These are phyloP conservation scores for Helicostylum pulchrum DNA, from an alignment of 192 early-diverging fungal species.

Conservation along the genomic window DNA sequence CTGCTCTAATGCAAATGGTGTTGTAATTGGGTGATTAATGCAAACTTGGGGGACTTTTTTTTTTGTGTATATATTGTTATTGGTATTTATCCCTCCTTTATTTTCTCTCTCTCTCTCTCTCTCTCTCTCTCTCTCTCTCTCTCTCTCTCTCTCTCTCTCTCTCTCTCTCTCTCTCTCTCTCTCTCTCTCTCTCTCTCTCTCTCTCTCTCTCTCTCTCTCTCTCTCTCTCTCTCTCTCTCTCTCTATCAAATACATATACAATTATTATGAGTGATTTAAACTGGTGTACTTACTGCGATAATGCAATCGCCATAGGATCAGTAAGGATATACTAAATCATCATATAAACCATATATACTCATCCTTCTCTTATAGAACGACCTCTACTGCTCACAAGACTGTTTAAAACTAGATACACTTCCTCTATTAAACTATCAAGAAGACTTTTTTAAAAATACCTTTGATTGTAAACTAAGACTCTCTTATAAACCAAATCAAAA, in stretches of 20 bases:
- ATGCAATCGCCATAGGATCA: not conserved
- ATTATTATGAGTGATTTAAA: slow-evolving; percentile 13
- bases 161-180: not conserved
- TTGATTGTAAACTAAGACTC: too few species aligned
- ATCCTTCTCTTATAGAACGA: slow-evolving; percentile 15
- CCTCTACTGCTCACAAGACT: slow-evolving; percentile 32
- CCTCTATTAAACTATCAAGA: too few species aligned
- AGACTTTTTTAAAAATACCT: too few species aligned
- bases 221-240: not conserved
- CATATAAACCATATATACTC: too few species aligned
- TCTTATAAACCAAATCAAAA: too few species aligned
- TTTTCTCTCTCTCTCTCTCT: not conserved
- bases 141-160: not conserved
- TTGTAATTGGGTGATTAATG: not conserved
- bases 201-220: not conserved
- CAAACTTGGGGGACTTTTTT: not conserved
- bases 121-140: not conserved
- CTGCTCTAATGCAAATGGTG: not conserved
- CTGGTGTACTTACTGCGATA: slow-evolving; percentile 20
- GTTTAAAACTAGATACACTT: slow-evolving; percentile 24
- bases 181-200: not conserved
- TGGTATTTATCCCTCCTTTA: too few species aligned
- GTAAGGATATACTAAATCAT: too few species aligned
- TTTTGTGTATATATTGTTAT: not conserved
- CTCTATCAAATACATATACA: not conserved